Percentiles rank a stretch among this genome's conserved stretches.
Conservation (phyloP, 2,329 filamentous ascomycete species). For the Fusarium ambrosium region DNA sequence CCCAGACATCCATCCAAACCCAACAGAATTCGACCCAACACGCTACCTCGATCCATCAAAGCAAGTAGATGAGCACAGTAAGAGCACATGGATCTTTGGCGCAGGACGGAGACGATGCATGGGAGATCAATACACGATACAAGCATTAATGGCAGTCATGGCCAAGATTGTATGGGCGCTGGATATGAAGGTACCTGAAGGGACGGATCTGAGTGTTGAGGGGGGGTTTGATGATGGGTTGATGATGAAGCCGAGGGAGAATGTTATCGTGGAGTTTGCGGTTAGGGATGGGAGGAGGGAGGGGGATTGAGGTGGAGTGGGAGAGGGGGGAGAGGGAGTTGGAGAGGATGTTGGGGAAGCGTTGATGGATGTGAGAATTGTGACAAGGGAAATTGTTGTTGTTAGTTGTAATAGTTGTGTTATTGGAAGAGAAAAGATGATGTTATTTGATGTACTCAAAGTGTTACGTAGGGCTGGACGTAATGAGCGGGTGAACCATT, state of each 20-base stretch:
- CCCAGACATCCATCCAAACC: constrained; percentile 39
- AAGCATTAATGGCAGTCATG: constrained; percentile 56
- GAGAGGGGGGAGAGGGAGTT: constrained; percentile 19
- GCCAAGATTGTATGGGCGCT: constrained; percentile 65
- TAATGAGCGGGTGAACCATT: background rate
- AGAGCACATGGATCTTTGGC: constrained; percentile 59
- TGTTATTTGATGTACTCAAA: background rate
- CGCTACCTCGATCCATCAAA: constrained; percentile 41
- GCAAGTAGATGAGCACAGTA: constrained; percentile 29
- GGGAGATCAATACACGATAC: constrained; percentile 63
- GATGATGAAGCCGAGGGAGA: constrained; percentile 33
- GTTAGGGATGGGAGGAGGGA: constrained; percentile 14
- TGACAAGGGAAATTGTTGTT: background rate
- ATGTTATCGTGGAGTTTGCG: constrained; percentile 13
- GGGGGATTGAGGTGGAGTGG: constrained; percentile 12
- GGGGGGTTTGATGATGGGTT: constrained; percentile 44
- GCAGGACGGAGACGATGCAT: constrained; percentile 63
- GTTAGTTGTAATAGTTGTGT: background rate
- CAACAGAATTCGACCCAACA: constrained; percentile 46
- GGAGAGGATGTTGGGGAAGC: constrained; percentile 12
- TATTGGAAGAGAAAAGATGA: background rate
- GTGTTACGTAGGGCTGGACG: background rate
- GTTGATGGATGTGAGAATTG: background rate
- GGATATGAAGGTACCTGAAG: constrained; percentile 46
- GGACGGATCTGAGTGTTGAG: constrained; percentile 44